Evolutionary conservation across 2,329 filamentous ascomycete species (phyloP), one percentile per base, ranked within the genome.

Genomic region (Diaporthe eres): DNA sequence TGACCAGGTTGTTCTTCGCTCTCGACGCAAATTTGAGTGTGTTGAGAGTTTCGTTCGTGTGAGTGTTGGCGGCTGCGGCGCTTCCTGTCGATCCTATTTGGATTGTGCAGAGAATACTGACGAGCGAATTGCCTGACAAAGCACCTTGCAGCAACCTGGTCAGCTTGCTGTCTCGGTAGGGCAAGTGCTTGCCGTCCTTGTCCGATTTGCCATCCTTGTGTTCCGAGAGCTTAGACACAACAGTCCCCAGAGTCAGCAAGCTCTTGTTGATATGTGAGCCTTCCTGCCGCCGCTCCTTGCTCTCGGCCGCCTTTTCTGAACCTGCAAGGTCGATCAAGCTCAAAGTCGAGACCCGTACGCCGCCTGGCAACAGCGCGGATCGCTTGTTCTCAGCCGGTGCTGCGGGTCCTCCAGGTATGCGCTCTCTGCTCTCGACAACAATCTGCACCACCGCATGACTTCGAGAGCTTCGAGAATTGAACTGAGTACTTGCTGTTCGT

Each of bases 211-310:
- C 90, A 75, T 94, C 90, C 82, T 97, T 98, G 81, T 93, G 92
- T 74, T 95, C 95, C 1, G 96, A 97, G n/a, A 99, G 88, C 78
- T 94, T 94, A 15, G 95, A 94, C 82, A 99, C 98, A 81, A 99
- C 97, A 1, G 95, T 99, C 71, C 97, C 97, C 4, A 99, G 88
- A 0, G 97, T 99, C 75, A 99, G 91, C 81, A 99, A 86, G 83
- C 95, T 98, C 86, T 98, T 98, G 88, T 99, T 99, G 86, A 99
- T 99, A 83, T 99, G 97, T 17, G 96, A 96, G 78, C 97, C 97
- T 85, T 99, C 97, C 22, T 95, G 95, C 61, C 97, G 91, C 72
- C 97, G 92, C 85, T 98, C 97, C 83, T 98, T 99, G 73, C 93
- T 94, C 81, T 98, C 97, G 4, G 97, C 97, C 55, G 97, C 97